phyloP scores from a whole-genome alignment of 805 yeast genomes.

The Candida maltosa region DNA sequence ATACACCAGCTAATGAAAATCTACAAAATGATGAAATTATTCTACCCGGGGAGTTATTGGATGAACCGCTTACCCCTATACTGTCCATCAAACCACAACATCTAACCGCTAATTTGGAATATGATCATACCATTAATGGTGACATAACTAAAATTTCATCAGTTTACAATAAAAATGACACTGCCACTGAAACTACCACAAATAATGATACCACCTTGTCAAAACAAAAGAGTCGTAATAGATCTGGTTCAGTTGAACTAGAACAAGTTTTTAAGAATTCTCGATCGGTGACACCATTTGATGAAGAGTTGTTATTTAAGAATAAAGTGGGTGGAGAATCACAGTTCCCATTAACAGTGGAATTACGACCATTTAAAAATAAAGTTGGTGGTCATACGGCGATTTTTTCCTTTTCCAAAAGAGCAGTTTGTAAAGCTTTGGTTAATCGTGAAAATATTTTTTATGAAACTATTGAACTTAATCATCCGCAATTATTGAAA shows the following conservation, averaged over 20 bases:
- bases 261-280: slow-evolving; percentile 6
- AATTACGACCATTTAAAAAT: slow-evolving; percentile 84
- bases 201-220: no score
- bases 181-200: neutral
- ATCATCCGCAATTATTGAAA: slow-evolving; percentile 69
- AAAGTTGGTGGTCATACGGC: slow-evolving; percentile 99
- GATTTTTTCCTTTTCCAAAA: slow-evolving; percentile 82
- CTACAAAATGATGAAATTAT: neutral
- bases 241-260: slow-evolving; percentile 2
- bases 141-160: slow-evolving; percentile 23
- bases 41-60: slow-evolving; percentile 1
- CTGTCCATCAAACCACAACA: slow-evolving; percentile 31
- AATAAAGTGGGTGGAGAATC: neutral
- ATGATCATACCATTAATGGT: slow-evolving; percentile 33
- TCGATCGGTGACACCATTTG: slow-evolving; percentile 8
- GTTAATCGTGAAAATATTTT: slow-evolving; percentile 87
- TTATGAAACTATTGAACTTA: slow-evolving; percentile 83
- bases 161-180: slow-evolving; percentile 6
- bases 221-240: no score
- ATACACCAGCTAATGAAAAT: slow-evolving; percentile 36
- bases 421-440: slow-evolving; percentile 92
- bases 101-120: slow-evolving; percentile 48
- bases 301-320: neutral
- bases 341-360: slow-evolving; percentile 72
- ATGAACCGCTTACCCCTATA: slow-evolving; percentile 5